These are phyloP conservation scores for Globisporangium paddicum DNA, from an alignment of 352 stramenopile genomes.

Conservation along the genomic window DNA sequence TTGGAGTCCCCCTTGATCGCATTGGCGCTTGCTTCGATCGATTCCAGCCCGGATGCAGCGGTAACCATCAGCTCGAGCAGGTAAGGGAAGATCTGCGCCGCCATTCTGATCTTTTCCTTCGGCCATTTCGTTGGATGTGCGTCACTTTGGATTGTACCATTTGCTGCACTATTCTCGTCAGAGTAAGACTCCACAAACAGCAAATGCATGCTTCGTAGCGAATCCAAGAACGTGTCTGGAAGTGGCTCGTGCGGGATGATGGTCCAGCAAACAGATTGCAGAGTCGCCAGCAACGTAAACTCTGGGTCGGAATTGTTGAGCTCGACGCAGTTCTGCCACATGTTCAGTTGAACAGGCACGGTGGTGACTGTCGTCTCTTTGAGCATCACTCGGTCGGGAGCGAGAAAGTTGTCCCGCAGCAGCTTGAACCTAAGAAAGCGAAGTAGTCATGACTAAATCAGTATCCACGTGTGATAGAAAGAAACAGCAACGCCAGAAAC, in stretches of 20 bases:
- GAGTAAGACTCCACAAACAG: slow-evolving; percentile 14
- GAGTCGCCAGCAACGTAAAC: slow-evolving; percentile 24
- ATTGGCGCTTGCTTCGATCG: slow-evolving; percentile 8
- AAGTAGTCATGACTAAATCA: not conserved
- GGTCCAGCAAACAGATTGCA: slow-evolving; percentile 21
- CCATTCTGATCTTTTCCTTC: slow-evolving; percentile 31
- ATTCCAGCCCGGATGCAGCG: slow-evolving; percentile 21
- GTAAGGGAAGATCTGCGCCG: slow-evolving; percentile 26
- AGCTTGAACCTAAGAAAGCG: slow-evolving; percentile 27
- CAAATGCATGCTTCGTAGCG: slow-evolving; percentile 35
- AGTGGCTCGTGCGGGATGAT: slow-evolving; percentile 42
- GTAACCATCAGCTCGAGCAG: slow-evolving; percentile 34
- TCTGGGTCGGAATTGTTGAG: slow-evolving; percentile 36
- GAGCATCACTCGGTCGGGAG: slow-evolving; percentile 38
- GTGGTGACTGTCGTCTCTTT: slow-evolving; percentile 34
- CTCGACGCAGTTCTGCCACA: slow-evolving; percentile 39
- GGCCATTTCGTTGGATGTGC: slow-evolving; percentile 15
- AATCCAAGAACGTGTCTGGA: slow-evolving; percentile 26
- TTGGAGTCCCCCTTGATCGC: not conserved
- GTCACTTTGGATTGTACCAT: not conserved
- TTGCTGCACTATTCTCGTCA: not conserved
- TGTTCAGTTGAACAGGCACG: slow-evolving; percentile 9
- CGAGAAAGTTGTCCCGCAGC: slow-evolving; percentile 58
- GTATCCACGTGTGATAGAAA: not conserved
- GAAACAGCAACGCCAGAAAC: not conserved